Base-by-base conservation (phyloP, 2,329 filamentous ascomycete species). In the Venturia nashicola region DNA sequence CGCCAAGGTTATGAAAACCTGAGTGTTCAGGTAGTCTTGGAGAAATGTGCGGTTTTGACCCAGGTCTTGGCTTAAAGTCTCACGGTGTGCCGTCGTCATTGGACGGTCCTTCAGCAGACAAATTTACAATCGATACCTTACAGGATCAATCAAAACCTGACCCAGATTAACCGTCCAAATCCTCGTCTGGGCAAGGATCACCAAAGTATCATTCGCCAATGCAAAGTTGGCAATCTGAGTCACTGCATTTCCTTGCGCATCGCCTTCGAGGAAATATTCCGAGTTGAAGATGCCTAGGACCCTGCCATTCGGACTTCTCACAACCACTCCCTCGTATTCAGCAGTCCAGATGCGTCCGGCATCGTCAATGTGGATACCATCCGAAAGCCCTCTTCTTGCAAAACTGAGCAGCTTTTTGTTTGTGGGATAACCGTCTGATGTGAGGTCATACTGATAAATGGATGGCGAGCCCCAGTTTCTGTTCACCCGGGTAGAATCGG, bases 331-430 rank as follows among this genome's bases (percentile, higher is more conserved):
- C 44, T 69, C 69, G 32, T 59, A 61, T 57, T 70, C 69, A 18
- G 63, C 67, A 14, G 67, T 69, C 68, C 68, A 70, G 9, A 70
- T 66, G 14, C 68, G 60, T 4, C 67, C 69, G 9, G 48, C 63
- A 60, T 68, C 66, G 51, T 70, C 68, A 43, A 68, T 46, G 54
- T 69, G 66, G 18, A 69, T 63, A 14, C 69, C 68, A 65, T 70
- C 67, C 18, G 67, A 61, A 27, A 67, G 66, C 8, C 67, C 68
- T 18, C 59, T 48, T 39, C 67, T 61, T 16, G 68, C 65, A 27
- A 43, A 61, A 9, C 39, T 43, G 59, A 61, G 6, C 7, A 46
- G 39, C 14, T 14, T 42, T 12, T 67, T 55, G 18, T 67, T 55
- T 6, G 67, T 66, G 6, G 36, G 32, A n/a, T 61, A 61, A 39